phyloP scores from a whole-genome alignment of 345 rosid genomes.

The Cardamine chenopodiifolia region DNA sequence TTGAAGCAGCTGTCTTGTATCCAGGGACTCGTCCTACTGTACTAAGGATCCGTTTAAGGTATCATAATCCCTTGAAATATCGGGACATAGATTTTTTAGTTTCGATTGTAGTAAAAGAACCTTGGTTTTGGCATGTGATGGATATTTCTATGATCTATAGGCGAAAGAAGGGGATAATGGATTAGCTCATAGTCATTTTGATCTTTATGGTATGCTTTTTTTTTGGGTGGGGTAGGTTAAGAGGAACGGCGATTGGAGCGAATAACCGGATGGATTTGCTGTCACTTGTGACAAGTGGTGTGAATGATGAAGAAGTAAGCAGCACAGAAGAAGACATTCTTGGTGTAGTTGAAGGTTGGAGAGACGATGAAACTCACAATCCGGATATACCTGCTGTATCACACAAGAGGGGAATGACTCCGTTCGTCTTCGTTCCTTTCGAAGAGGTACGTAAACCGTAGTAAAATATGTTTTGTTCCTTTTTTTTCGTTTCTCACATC shows the following conservation, averaged over 20 bases:
- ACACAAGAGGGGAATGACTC: conserved; percentile 83
- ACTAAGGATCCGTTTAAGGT: conserved; percentile 86
- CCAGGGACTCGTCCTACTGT: conserved; percentile 81
- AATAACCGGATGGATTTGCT: conserved; percentile 90
- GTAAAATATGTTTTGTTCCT: not conserved
- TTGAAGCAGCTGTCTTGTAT: conserved; percentile 86
- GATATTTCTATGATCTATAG: not conserved
- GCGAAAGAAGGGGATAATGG: not conserved
- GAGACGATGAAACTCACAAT: conserved; percentile 81
- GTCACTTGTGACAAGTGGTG: conserved; percentile 85
- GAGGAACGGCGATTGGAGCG: conserved; percentile 82
- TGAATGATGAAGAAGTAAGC: conserved; percentile 57
- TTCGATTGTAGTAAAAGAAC: not conserved
- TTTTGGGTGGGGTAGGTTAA: conserved; percentile 51
- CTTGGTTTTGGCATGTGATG: conserved; percentile 1
- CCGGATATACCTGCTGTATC: conserved; percentile 86
- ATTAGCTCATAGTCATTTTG: not conserved
- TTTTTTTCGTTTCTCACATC: not conserved
- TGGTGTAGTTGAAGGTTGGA: conserved; percentile 71
- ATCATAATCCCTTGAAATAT: conserved; percentile 16
- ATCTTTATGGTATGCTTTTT: not conserved
- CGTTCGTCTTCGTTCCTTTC: conserved; percentile 90
- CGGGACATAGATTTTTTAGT: not conserved
- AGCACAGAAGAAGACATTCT: conserved; percentile 72
- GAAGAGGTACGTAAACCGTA: conserved; percentile 61